Percentiles rank a stretch among this genome's conserved stretches.
Conservation (phyloP, 352 stramenopile species). For the Saprolegnia parasitica region DNA sequence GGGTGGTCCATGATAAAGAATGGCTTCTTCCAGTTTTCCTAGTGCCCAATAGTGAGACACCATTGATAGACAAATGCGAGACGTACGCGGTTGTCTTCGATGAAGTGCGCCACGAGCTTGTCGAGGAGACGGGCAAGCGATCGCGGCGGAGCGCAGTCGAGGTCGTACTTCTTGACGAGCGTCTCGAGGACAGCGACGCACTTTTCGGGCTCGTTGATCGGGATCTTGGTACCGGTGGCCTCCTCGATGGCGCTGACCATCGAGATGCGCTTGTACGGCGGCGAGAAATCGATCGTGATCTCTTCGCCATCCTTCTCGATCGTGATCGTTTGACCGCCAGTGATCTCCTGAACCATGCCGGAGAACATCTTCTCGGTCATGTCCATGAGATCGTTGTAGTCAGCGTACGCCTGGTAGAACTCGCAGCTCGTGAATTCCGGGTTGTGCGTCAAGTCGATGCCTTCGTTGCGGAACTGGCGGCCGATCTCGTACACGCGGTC, state of each 20-base stretch:
- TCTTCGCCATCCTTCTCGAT: constrained; percentile 87
- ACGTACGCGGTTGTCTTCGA: constrained; percentile 67
- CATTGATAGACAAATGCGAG: too few species aligned
- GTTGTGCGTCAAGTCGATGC: constrained; percentile 97
- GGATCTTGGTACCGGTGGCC: constrained; percentile 58
- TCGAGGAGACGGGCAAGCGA: constrained; percentile 78
- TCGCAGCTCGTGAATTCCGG: constrained; percentile 99
- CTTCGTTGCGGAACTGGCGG: constrained; percentile 99
- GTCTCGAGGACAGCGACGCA: constrained; percentile 56
- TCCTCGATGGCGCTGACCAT: constrained; percentile 85
- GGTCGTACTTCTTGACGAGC: constrained; percentile 61
- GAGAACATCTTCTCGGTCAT: constrained; percentile 94
- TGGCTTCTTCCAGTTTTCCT: constrained; percentile 88
- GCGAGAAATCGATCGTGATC: constrained; percentile 90
- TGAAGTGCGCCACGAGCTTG: constrained; percentile 86
- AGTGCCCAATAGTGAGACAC: neutral
- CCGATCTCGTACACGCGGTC: constrained; percentile 98
- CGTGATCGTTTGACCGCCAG: constrained; percentile 79
- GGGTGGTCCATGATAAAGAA: constrained; percentile 99
- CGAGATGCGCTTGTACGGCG: constrained; percentile 93
- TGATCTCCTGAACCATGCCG: constrained; percentile 87
- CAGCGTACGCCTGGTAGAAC: constrained; percentile 98
- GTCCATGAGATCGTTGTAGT: constrained; percentile 98
- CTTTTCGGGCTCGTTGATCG: constrained; percentile 63
- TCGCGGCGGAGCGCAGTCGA: constrained; percentile 63